Evolutionary conservation across 139 green algal genomes (phyloP).

Genomic region (Chlorella sp.): DNA sequence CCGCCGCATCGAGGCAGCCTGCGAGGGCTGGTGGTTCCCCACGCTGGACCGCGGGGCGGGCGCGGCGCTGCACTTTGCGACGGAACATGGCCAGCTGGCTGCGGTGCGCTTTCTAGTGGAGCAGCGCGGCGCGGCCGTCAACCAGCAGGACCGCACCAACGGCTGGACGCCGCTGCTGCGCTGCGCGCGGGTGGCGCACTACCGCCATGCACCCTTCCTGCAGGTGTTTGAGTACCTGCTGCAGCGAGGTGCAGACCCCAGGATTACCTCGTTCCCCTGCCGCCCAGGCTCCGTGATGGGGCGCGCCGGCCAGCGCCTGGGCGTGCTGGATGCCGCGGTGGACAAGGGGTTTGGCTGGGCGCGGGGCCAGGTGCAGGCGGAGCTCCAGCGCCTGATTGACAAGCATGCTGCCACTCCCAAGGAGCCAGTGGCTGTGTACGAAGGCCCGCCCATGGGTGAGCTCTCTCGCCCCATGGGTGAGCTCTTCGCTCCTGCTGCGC

Average conservation of each 20-base stretch:
- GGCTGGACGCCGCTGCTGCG: constrained; percentile 50
- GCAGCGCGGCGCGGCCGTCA: constrained; percentile 27
- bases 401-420: constrained; percentile 29
- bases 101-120: constrained; percentile 40
- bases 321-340: constrained; percentile 12
- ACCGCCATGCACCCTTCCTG: constrained; percentile 26
- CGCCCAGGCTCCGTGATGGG: not conserved
- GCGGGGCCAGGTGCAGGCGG: constrained; percentile 19
- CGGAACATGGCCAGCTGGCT: constrained; percentile 41
- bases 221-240: constrained; percentile 51
- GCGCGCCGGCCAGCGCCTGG: not conserved
- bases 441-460: constrained; percentile 18
- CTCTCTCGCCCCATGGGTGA: not conserved
- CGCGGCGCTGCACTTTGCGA: constrained; percentile 42
- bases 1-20: constrained; percentile 30
- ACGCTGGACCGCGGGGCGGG: constrained; percentile 44
- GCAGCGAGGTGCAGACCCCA: constrained; percentile 35
- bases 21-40: constrained; percentile 39
- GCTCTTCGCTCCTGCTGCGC: not conserved
- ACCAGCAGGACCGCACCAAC: constrained; percentile 26
- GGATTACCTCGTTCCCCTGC: constrained; percentile 1
- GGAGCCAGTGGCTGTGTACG: constrained; percentile 11
- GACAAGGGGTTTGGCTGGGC: constrained; percentile 27
- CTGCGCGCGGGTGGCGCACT: constrained; percentile 39
- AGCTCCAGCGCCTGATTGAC: constrained; percentile 27